phyloP scores from a whole-genome alignment of 1,139 yeast species.

The Kodamaea ohmeri region DNA sequence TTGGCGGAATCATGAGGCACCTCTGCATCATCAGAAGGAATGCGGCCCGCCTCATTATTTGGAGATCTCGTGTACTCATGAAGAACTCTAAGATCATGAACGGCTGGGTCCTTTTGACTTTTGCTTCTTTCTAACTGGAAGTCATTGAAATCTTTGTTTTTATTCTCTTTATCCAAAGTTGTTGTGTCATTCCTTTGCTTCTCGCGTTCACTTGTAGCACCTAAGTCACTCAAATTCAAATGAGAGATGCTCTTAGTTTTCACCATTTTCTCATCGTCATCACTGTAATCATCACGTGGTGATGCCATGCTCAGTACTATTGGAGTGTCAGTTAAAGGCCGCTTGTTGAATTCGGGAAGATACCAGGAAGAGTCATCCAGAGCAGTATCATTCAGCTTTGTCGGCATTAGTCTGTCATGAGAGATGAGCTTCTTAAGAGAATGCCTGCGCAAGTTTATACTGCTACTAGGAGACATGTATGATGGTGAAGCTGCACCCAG shows the following conservation, averaged over 20 bases:
- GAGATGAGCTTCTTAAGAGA: constrained; percentile 17
- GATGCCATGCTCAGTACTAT: constrained; percentile 54
- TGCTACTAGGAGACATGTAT: constrained; percentile 7
- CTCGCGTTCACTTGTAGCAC: constrained; percentile 10
- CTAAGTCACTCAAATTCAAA: constrained; percentile 38
- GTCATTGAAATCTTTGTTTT: neutral
- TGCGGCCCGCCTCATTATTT: neutral
- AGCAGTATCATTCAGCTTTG: constrained; percentile 34
- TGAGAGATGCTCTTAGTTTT: constrained; percentile 43
- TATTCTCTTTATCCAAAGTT: neutral
- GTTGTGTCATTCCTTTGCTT: neutral
- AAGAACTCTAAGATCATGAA: neutral
- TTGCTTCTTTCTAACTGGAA: neutral
- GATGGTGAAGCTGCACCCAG: constrained; percentile 13
- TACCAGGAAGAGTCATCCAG: constrained; percentile 19
- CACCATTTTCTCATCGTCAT: constrained; percentile 27
- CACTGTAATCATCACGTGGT: constrained; percentile 41
- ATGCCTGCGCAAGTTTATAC: constrained; percentile 11
- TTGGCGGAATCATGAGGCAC: neutral
- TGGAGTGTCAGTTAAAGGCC: constrained; percentile 74
- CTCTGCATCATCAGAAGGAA: neutral
- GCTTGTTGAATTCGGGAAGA: constrained; percentile 61
- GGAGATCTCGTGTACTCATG: neutral
- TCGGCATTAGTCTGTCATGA: constrained; percentile 15
- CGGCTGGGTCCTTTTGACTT: constrained; percentile 1